phyloP scores from a whole-genome alignment of 148 eudicot species.

The Chenopodium formosanum region DNA sequence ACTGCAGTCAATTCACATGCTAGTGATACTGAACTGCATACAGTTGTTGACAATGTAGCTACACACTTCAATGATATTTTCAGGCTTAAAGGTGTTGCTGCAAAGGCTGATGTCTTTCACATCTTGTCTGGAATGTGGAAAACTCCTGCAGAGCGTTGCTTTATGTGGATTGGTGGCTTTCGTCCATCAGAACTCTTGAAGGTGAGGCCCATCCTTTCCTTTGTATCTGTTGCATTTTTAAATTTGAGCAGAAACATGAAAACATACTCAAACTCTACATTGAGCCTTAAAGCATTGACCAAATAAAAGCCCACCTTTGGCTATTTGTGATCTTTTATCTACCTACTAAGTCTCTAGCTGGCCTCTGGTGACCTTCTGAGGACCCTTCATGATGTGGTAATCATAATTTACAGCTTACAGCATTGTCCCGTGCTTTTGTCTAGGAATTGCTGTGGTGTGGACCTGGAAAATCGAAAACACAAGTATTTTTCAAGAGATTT shows the following conservation, averaged over 20 bases:
- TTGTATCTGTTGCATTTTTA: not conserved
- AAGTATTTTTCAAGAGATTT: not conserved
- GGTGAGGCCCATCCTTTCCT: slow-evolving; percentile 38
- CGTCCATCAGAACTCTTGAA: slow-evolving; percentile 93
- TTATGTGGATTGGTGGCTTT: slow-evolving; percentile 97
- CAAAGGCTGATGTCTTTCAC: slow-evolving; percentile 89
- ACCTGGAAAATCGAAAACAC: not conserved
- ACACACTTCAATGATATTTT: slow-evolving; percentile 72
- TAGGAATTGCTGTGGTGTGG: not conserved
- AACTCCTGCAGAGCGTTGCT: slow-evolving; percentile 94
- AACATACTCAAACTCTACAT: not conserved
- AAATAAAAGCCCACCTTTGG: not conserved
- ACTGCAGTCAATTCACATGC: slow-evolving; percentile 86
- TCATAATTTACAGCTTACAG: not conserved
- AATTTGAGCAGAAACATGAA: not conserved
- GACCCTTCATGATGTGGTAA: not conserved
- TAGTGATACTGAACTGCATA: slow-evolving; percentile 75
- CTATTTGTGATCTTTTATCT: not conserved
- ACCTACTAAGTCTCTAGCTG: not conserved
- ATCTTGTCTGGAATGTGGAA: slow-evolving; percentile 98
- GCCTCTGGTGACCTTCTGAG: not conserved
- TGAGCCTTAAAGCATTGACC: not conserved
- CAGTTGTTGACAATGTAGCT: slow-evolving; percentile 60
- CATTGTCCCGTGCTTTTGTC: not conserved
- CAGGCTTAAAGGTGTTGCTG: slow-evolving; percentile 78